These are phyloP conservation scores for Ustilago loliicola DNA, from an alignment of 1,284 basidiomycete species.

Conservation along the genomic window DNA sequence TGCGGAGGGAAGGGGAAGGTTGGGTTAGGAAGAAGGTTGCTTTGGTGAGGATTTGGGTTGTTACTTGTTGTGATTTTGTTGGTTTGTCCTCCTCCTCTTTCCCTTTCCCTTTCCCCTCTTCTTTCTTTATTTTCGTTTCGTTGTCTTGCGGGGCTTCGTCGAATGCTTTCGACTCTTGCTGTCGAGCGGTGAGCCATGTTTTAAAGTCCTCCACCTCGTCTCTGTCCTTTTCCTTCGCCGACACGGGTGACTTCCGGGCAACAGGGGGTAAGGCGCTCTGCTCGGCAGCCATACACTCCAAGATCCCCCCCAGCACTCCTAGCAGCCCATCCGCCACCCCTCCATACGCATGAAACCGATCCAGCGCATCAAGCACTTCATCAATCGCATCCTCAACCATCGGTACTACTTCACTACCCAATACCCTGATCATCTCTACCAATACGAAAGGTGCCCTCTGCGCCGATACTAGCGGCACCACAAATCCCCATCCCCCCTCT, in stretches of 20 bases:
- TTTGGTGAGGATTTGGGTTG: constrained; percentile 40
- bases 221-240: not conserved
- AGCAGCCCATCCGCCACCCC: constrained; percentile 59
- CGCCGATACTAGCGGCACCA: constrained; percentile 55
- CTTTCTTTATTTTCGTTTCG: not conserved
- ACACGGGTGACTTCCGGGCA: not conserved
- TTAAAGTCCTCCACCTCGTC: constrained; percentile 20
- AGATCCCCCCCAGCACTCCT: constrained; percentile 58
- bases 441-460: constrained; percentile 67
- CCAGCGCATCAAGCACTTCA: constrained; percentile 67
- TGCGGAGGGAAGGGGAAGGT: constrained; percentile 46
- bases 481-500: constrained; percentile 1
- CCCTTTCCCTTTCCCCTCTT: too few relatives aligned
- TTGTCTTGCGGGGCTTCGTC: constrained; percentile 2
- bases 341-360: constrained; percentile 63
- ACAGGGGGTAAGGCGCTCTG: constrained; percentile 17
- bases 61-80: constrained; percentile 45
- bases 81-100: constrained; percentile 41
- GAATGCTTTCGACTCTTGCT: constrained; percentile 9
- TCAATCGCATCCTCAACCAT: constrained; percentile 69
- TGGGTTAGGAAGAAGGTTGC: constrained; percentile 50
- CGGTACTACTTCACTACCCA: constrained; percentile 63
- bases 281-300: constrained; percentile 56
- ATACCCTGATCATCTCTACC: constrained; percentile 64
- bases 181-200: constrained; percentile 22